These are phyloP conservation scores for Pseudomonodictys pantanalensis DNA, from an alignment of 495 filamentous ascomycete genomes.

Conservation along the genomic window DNA sequence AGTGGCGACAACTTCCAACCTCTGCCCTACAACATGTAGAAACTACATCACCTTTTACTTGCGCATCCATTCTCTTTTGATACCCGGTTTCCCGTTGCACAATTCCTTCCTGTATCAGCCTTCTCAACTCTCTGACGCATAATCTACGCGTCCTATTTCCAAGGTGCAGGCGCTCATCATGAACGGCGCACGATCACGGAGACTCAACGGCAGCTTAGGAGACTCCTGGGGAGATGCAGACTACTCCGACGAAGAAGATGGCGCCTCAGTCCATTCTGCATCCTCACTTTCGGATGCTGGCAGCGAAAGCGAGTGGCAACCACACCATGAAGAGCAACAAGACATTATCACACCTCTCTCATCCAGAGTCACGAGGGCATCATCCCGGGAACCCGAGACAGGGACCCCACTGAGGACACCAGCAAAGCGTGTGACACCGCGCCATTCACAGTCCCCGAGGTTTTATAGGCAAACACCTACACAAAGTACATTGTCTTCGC, in stretches of 20 bases:
- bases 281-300: conserved; percentile 12
- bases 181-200: conserved; percentile 10
- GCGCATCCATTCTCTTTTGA: not conserved
- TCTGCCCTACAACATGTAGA: not conserved
- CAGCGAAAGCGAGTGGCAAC: conserved; percentile 18
- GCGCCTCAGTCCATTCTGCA: conserved; percentile 20
- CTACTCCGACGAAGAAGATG: conserved; percentile 25
- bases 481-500: not conserved
- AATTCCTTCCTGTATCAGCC: not conserved
- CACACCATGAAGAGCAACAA: not conserved
- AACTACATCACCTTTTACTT: not conserved
- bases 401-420: conserved; percentile 20
- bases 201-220: conserved; percentile 25
- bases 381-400: conserved; percentile 7
- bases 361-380: not conserved
- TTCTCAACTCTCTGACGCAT: not conserved
- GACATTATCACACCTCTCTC: conserved; percentile 17
- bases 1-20: conserved; percentile 16
- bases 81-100: not conserved
- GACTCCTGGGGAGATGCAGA: conserved; percentile 42
- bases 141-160: too few species aligned
- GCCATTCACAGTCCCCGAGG: conserved; percentile 18
- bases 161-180: too few species aligned
- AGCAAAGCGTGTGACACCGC: not conserved
- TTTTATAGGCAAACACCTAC: conserved; percentile 34